phyloP scores from a whole-genome alignment of 2,329 filamentous ascomycete genomes.

The Penicillium expansum region DNA sequence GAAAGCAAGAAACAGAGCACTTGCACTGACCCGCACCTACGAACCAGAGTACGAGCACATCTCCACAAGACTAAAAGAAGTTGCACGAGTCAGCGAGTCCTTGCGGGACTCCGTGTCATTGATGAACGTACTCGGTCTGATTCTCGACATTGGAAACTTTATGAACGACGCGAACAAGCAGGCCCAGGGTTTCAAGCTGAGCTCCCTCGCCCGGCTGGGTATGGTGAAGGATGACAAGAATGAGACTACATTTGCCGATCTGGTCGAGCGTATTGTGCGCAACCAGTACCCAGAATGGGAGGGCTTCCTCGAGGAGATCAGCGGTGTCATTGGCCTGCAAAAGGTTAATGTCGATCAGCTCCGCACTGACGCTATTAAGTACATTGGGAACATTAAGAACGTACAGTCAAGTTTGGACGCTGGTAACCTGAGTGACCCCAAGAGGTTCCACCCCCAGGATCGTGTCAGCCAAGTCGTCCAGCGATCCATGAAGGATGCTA shows the following conservation, averaged over 20 bases:
- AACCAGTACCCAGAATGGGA: slow-evolving; percentile 98
- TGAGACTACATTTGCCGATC: slow-evolving; percentile 89
- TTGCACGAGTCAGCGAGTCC: slow-evolving; percentile 85
- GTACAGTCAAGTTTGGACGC: slow-evolving; percentile 88
- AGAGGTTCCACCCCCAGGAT: slow-evolving; percentile 97
- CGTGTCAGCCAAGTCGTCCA: slow-evolving; percentile 89
- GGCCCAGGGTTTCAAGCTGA: slow-evolving; percentile 95
- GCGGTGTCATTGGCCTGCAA: slow-evolving; percentile 71
- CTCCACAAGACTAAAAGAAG: slow-evolving; percentile 75
- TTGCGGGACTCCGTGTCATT: slow-evolving; percentile 86
- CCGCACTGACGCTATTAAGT: slow-evolving; percentile 79
- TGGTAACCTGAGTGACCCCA: slow-evolving; percentile 91
- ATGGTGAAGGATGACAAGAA: slow-evolving; percentile 99
- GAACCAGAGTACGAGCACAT: slow-evolving; percentile 92
- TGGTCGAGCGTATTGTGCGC: slow-evolving; percentile 93
- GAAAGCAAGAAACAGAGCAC: slow-evolving; percentile 93
- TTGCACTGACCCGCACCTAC: slow-evolving; percentile 77
- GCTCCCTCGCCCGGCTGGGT: slow-evolving; percentile 82
- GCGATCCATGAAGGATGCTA: slow-evolving; percentile 91
- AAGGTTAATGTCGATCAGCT: slow-evolving; percentile 96
- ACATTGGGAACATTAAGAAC: slow-evolving; percentile 93
- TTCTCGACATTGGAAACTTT: slow-evolving; percentile 97
- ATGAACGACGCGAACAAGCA: slow-evolving; percentile 99
- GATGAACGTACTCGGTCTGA: slow-evolving; percentile 94
- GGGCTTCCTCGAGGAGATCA: slow-evolving; percentile 79